phyloP scores from a whole-genome alignment of 1,139 yeast species.

The Debaryomyces sp. region DNA sequence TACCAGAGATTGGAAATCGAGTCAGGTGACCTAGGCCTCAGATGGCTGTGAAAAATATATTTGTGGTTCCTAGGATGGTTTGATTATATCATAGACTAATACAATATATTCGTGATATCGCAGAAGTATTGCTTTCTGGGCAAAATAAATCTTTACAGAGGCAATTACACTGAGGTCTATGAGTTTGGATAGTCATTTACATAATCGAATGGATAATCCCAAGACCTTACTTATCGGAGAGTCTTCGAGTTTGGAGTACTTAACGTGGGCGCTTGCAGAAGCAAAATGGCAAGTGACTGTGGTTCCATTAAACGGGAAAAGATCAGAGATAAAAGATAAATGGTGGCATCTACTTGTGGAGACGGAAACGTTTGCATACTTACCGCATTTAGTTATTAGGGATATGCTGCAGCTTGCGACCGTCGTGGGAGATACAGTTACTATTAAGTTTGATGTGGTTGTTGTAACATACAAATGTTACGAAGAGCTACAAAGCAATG shows the following conservation, averaged over 20 bases:
- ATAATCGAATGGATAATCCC: background rate
- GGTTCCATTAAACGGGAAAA: conserved; percentile 1
- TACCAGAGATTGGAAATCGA: background rate
- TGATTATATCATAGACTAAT: background rate
- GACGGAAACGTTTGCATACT: conserved; percentile 3
- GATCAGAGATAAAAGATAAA: background rate
- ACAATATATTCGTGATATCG: background rate
- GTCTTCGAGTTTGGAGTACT: conserved; percentile 15
- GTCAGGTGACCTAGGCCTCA: background rate
- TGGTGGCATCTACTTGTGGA: conserved; percentile 8
- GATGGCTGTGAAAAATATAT: conserved; percentile 3
- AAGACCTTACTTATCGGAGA: conserved; percentile 18
- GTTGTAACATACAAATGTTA: conserved; percentile 13
- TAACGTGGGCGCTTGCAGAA: conserved; percentile 13
- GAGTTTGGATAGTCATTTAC: conserved; percentile 3
- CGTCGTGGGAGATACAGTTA: conserved; percentile 5
- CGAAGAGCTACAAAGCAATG: conserved; percentile 3
- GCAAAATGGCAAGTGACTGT: conserved; percentile 12
- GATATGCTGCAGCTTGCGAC: conserved; percentile 4
- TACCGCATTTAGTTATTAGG: conserved; percentile 2
- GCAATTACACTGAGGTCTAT: background rate
- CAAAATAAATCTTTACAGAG: background rate
- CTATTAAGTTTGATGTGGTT: conserved; percentile 13
- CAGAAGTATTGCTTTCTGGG: background rate
- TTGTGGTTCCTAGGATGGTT: background rate